Evolutionary conservation across 108 stramenopile genomes (phyloP), one percentile per base, ranked within the genome.

Genomic region (Parietichytrium sp.): DNA sequence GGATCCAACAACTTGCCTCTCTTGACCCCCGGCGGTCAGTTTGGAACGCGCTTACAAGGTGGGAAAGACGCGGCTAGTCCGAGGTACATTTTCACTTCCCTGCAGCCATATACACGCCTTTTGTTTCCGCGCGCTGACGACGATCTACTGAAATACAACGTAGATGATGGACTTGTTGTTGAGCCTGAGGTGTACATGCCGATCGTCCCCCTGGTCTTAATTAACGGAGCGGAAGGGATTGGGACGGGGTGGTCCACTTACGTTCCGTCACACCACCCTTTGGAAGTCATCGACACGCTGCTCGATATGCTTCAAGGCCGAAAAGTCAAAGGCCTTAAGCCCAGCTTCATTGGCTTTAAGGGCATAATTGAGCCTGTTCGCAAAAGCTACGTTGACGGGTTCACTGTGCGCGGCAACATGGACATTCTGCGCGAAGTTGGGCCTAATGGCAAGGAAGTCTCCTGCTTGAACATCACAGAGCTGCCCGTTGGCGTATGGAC

Each of bases 241-340:
- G 97, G 97, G 48, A 95, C 97, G 50, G 97, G 97, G 13, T 97
- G 95, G 95, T 89, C 88, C 51, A 95, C 97, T 3, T 84, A 81
- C 29, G 93, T 97, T 51, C 97, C 97, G 6, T 88, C 88, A 10
- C 92, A 94, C 85, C 88, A 93, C 79, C 93, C 94, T 33, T 80
- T 80, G 48, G 93, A 94, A 47, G 88, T 97, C 38, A 79, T 95
- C 25, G 89, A 89, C n/a, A 92, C 91, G 47, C 83, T 95, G 20
- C 80, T 91, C 29, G 82, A 85, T 12, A 93, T 88, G 54, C 84
- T 97, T 3, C 90, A 92, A 29, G 30, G 45, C 50, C 84, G 77
- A 4, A 23, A 82, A n/a, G 52, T 77, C 36, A 48, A 87, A 8
- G 78, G 86, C 18, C 89, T 91, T 27, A 29, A n/a, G 30, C 79